Conservation (phyloP, 2,329 filamentous ascomycete species). For the Anisogramma anomala region DNA sequence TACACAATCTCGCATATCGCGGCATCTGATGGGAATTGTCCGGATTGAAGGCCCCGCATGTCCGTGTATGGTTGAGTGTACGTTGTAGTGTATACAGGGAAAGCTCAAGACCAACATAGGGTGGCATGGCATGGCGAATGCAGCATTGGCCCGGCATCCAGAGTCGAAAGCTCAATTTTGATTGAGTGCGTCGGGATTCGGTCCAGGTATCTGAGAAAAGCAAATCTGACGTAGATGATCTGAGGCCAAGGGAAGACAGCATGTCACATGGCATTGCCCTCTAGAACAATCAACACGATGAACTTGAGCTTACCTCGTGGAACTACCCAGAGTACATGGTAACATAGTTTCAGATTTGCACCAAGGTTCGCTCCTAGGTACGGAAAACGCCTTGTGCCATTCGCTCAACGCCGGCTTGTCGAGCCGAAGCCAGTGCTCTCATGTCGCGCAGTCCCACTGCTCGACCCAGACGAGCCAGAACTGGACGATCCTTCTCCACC, state of each 20-base stretch:
- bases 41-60: background rate
- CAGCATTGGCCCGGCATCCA: slow-evolving; percentile 8
- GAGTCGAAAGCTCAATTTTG: slow-evolving; percentile 6
- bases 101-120: slow-evolving; percentile 10
- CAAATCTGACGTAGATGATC: too few relatives aligned
- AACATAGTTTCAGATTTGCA: too few relatives aligned
- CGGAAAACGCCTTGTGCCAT: too few relatives aligned
- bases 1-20: too few relatives aligned
- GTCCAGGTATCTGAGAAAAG: background rate
- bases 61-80: background rate
- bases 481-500: slow-evolving; percentile 24
- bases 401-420: slow-evolving; percentile 45
- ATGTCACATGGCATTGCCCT: too few relatives aligned
- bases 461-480: slow-evolving; percentile 23
- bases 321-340: too few relatives aligned
- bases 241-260: too few relatives aligned
- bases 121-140: background rate
- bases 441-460: slow-evolving; percentile 35
- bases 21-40: background rate
- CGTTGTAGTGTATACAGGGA: slow-evolving; percentile 1
- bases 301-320: too few relatives aligned
- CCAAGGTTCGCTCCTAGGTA: too few relatives aligned
- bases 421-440: slow-evolving; percentile 65
- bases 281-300: too few relatives aligned
- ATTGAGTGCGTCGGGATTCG: slow-evolving; percentile 7